Evolutionary conservation across 1,139 yeast genomes (phyloP), one percentile per base, ranked within the genome.

Genomic region (Protomyces pachydermus): DNA sequence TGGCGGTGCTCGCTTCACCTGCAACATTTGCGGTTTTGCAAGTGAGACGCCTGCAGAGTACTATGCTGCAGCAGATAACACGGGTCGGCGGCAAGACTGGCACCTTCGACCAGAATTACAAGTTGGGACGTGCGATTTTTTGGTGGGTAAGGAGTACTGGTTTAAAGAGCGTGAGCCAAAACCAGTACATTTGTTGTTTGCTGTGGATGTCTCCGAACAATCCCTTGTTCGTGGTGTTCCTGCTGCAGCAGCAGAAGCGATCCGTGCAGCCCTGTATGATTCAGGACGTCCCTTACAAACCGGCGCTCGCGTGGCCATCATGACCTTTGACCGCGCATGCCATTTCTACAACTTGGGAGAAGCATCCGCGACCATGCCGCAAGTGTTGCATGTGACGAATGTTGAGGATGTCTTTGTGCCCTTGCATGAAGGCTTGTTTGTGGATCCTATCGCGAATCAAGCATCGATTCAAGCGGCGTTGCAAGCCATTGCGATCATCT

Each of bases 21-120:
- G 99, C 78, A 93, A 93, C 74, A 83, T 93, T 72, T 93, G 99
- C 76, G 86, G 85, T 67, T 88, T 88, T 70, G 82, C 90, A 65
- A 88, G 87, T 71, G 78, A 79, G 5, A 85, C 88, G 9, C 90
- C 96, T 0, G 74, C 76, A 8, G 91, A 86, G 55, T 74, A 78
- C 39, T 77, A 67, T 67, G 81, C 89, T 50, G 84, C 88, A 60
- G 75, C 87, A 9, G 91, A 87, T 71, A 78, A 79, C 2, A 75
- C 80, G 28, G 84, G 86, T 3, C 78, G 85, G 65, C 78, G 91
- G 68, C 77, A 83, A 16, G 96, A 90, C 74, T 80, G 82, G 71
- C 78, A 77, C 51, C 76, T 78, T 35, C 82, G 91, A 60, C 93
- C 96, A 0, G 98, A 93, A 72, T 78, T 91, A 58, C 85, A 82